Percentiles rank a stretch among this genome's conserved stretches.
Evolutionary conservation across 352 stramenopile species (phyloP).

Genomic region (Halophytophthora polymorphica): DNA sequence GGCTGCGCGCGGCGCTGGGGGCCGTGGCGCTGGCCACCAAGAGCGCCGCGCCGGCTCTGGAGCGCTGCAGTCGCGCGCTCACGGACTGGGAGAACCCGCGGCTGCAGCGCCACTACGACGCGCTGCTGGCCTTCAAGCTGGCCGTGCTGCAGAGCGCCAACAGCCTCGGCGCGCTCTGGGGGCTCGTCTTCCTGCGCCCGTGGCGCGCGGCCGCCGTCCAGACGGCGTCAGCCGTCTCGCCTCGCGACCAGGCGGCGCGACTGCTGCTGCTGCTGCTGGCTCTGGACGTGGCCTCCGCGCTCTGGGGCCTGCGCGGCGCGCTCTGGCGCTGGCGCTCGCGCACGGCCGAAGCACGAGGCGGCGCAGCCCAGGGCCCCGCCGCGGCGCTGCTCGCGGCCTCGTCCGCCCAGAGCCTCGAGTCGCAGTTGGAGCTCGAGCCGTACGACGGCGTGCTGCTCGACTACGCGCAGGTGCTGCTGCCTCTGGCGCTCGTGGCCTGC

Average conservation of each 20-base stretch:
- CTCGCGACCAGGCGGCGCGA: conserved; percentile 38
- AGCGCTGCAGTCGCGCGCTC: conserved; percentile 36
- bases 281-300: conserved; percentile 38
- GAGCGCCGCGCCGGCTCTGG: conserved; percentile 22
- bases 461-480: conserved; percentile 69
- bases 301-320: conserved; percentile 45
- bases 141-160: conserved; percentile 64
- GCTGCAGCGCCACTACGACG: conserved; percentile 59
- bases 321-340: conserved; percentile 24
- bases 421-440: conserved; percentile 37
- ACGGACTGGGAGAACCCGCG: conserved; percentile 78
- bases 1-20: conserved; percentile 24
- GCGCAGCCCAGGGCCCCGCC: not conserved
- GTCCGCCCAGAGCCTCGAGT: conserved; percentile 20
- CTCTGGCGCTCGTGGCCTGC: conserved; percentile 60
- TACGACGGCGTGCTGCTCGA: conserved; percentile 78
- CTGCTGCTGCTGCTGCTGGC: conserved; percentile 48
- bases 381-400: conserved; percentile 7
- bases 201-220: conserved; percentile 18
- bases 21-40: conserved; percentile 36
- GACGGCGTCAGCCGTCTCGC: conserved; percentile 27
- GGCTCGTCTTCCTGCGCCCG: conserved; percentile 42
- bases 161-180: conserved; percentile 52
- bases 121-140: conserved; percentile 76
- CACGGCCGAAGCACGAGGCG: conserved; percentile 3